phyloP scores from a whole-genome alignment of 1,139 yeast species.

The Kodamaea alishanica region DNA sequence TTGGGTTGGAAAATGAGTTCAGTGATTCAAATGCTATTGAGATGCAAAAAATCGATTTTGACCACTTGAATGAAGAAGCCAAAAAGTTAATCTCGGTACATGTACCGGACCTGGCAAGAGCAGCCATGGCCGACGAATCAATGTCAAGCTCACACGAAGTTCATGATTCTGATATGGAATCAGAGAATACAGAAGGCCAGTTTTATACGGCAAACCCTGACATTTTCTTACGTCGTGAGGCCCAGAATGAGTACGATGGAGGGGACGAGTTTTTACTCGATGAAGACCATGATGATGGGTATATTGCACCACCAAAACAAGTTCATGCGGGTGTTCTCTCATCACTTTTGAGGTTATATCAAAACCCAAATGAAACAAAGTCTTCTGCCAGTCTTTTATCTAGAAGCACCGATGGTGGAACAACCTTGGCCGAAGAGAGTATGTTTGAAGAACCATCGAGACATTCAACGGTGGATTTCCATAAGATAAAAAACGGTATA shows the following conservation, averaged over 20 bases:
- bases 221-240: slow-evolving; percentile 31
- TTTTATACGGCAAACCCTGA: slow-evolving; percentile 50
- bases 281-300: slow-evolving; percentile 43
- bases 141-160: not conserved
- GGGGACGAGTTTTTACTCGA: slow-evolving; percentile 33
- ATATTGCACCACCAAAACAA: slow-evolving; percentile 65
- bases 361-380: slow-evolving; percentile 33
- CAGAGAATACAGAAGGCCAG: slow-evolving; percentile 4
- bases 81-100: slow-evolving; percentile 37
- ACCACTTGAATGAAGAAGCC: slow-evolving; percentile 40
- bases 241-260: slow-evolving; percentile 27
- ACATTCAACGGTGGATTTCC: slow-evolving; percentile 18
- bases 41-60: slow-evolving; percentile 33
- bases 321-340: slow-evolving; percentile 85
- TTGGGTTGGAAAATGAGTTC: slow-evolving; percentile 18
- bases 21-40: slow-evolving; percentile 21
- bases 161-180: slow-evolving; percentile 8
- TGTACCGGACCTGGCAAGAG: slow-evolving; percentile 23
- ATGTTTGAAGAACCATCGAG: slow-evolving; percentile 10
- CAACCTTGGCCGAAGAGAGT: slow-evolving; percentile 17
- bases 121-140: not conserved
- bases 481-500: slow-evolving; percentile 26
- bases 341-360: slow-evolving; percentile 66
- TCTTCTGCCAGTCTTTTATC: slow-evolving; percentile 24
- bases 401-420: slow-evolving; percentile 16